A percentile compares a stretch with the other conserved stretches of the same genome.
phyloP scores from a whole-genome alignment of 1,284 basidiomycete species.

The Papiliotrema flavescens region DNA sequence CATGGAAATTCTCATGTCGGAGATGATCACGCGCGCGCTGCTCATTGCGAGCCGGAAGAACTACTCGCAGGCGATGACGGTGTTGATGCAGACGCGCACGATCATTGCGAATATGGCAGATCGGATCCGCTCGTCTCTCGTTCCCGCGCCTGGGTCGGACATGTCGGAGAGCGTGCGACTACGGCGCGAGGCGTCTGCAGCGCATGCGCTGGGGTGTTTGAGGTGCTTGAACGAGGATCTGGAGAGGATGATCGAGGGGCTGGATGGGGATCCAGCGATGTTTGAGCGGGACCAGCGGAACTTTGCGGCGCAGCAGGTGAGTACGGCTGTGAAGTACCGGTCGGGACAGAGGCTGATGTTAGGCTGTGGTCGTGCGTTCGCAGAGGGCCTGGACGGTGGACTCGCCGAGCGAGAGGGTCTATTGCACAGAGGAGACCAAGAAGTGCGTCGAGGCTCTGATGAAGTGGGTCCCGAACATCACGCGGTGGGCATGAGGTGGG shows the following conservation, averaged over 20 bases:
- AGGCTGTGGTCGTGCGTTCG: slow-evolving; percentile 88
- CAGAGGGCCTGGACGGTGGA: slow-evolving; percentile 89
- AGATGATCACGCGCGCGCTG: slow-evolving; percentile 90
- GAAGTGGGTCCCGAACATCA: too few relatives aligned
- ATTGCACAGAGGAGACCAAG: slow-evolving; percentile 60
- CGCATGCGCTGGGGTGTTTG: slow-evolving; percentile 69
- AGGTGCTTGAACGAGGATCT: slow-evolving; percentile 79
- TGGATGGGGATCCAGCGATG: slow-evolving; percentile 82
- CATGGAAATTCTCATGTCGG: slow-evolving; percentile 87
- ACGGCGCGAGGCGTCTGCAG: slow-evolving; percentile 53
- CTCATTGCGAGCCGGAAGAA: slow-evolving; percentile 84
- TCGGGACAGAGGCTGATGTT: slow-evolving; percentile 3
- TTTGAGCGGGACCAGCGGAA: slow-evolving; percentile 87
- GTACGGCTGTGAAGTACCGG: slow-evolving; percentile 15
- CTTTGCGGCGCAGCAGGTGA: slow-evolving; percentile 86
- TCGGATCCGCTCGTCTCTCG: slow-evolving; percentile 54
- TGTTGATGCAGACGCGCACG: slow-evolving; percentile 80
- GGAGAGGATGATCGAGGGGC: slow-evolving; percentile 73
- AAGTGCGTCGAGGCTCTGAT: too few relatives aligned
- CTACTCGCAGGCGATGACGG: slow-evolving; percentile 76
- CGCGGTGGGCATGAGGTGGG: too few relatives aligned
- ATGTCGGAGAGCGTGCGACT: neutral
- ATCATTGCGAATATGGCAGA: slow-evolving; percentile 78
- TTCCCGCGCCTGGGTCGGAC: neutral
- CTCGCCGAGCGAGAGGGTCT: slow-evolving; percentile 78